These are phyloP conservation scores for Glaciozyma martinii DNA, from an alignment of 768 basidiomycete species.

Conservation along the genomic window DNA sequence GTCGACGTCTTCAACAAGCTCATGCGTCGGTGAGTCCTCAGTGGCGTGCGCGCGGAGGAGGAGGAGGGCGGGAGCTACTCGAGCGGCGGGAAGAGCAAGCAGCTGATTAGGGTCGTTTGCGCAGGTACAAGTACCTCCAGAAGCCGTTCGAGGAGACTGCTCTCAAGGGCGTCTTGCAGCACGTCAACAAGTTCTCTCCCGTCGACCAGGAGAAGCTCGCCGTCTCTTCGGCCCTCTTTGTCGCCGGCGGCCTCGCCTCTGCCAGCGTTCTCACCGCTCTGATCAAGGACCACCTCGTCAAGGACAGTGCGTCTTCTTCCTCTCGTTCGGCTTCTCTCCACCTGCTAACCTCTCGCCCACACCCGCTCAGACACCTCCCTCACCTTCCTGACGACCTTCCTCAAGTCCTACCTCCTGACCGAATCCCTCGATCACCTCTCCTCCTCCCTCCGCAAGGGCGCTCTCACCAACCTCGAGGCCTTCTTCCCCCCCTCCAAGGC, in stretches of 20 bases:
- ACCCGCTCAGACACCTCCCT: conserved; percentile 60
- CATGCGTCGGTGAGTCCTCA: conserved; percentile 62
- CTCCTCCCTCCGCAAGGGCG: conserved; percentile 67
- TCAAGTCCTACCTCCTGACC: conserved; percentile 62
- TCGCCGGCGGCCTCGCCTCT: conserved; percentile 72
- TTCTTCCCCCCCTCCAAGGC: conserved; percentile 85
- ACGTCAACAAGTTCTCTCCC: conserved; percentile 72
- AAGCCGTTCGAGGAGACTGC: conserved; percentile 82
- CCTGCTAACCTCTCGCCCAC: background rate
- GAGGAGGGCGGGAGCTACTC: background rate
- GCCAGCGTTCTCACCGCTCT: conserved; percentile 69
- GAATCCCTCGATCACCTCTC: conserved; percentile 87
- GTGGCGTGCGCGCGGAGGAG: no score
- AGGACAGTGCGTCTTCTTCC: conserved; percentile 58
- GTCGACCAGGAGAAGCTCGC: conserved; percentile 74
- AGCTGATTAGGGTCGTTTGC: background rate
- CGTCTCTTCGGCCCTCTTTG: conserved; percentile 66
- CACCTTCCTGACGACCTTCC: conserved; percentile 63
- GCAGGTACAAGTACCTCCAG: conserved; percentile 97
- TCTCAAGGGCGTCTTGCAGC: conserved; percentile 76
- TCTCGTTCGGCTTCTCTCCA: background rate
- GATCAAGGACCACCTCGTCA: conserved; percentile 88
- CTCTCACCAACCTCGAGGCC: conserved; percentile 69
- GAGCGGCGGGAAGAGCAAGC: background rate
- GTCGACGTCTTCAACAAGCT: conserved; percentile 92